A percentile compares a stretch with the other conserved stretches of the same genome.
phyloP scores from a whole-genome alignment of 140 eudicot species.

The Oenanthe javanica region DNA sequence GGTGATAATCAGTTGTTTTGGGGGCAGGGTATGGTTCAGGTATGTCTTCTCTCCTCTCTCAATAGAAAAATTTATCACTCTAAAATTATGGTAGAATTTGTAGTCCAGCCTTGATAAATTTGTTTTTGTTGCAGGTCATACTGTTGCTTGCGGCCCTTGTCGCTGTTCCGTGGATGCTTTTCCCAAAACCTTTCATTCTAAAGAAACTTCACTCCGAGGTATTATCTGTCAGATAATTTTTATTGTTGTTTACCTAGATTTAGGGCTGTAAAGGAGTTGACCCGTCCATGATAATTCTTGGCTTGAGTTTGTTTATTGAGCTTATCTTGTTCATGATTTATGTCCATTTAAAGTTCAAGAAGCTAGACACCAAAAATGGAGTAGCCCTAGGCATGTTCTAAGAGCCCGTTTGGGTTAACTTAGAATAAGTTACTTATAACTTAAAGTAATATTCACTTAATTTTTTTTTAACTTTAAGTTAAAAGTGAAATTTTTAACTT shows the following conservation, averaged over 20 bases:
- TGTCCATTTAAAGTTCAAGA: background rate
- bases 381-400: no score
- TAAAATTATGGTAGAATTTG: slow-evolving; percentile 6
- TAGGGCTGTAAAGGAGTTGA: background rate
- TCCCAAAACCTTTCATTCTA: slow-evolving; percentile 95
- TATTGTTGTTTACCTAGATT: background rate
- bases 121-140: slow-evolving; percentile 55
- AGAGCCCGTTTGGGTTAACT: no score
- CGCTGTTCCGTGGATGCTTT: slow-evolving; percentile 99
- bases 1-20: slow-evolving; percentile 90
- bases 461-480: no score
- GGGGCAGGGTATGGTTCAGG: slow-evolving; percentile 97
- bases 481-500: no score
- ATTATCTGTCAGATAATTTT: background rate
- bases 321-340: background rate
- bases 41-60: slow-evolving; percentile 18
- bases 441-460: no score
- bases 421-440: no score
- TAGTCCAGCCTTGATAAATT: slow-evolving; percentile 5
- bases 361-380: no score
- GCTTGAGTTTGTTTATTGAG: background rate
- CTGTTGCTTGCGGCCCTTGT: slow-evolving; percentile 75
- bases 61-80: background rate
- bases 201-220: slow-evolving; percentile 87
- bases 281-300: background rate